Evolutionary conservation across 2,329 filamentous ascomycete genomes (phyloP), one percentile per base, ranked within the genome.

Genomic region (Epichloe aotearoae): DNA sequence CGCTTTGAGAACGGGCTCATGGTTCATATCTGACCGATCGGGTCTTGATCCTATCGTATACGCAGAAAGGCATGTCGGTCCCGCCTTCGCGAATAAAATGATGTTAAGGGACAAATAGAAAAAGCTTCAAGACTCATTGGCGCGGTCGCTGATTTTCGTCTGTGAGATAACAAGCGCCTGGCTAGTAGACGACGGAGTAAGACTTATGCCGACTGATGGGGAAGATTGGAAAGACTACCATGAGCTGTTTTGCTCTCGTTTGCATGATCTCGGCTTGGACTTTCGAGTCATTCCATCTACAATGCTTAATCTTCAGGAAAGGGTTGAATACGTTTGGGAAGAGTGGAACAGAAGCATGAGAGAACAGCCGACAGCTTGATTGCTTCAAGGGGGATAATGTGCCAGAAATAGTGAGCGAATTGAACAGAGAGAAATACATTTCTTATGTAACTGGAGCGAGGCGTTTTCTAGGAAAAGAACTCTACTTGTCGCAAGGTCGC

Each of bases 1-100:
- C 2, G 44, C 44, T 12, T 33, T 46, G 3, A 2, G 11, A 5
- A 37, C 33, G 12, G 20, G 33, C 33, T 14, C 44, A 12, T 46
- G 44, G 44, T 46, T 46, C 44, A 46, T 46, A 19, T 46, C 44
- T 5, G 44, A 46, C 44, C 44, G 44, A 17, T 46, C 44, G 12
- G 44, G 44, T 10, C 44, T 46, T 6, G 44, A 46, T 37, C 44
- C 44, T 7, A 33, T 46, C 26, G 17, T 46, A 2, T 46, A 46
- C 33, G 33, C 44, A 8, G 44, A 46, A 33, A 36, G 12, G 11
- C 34, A 37, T 15, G 44, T 46, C 33, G 33, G 44, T 6, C 33
- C 44, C 33, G 44, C 44, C 30, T 23, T 15, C 7, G 44, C 10
- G 26, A 12, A 14, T 33, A 4, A 37, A 11, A 46, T 46, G 44